Conservation (phyloP, 73 alveolate species). For the Tetrahymena elliotti region DNA sequence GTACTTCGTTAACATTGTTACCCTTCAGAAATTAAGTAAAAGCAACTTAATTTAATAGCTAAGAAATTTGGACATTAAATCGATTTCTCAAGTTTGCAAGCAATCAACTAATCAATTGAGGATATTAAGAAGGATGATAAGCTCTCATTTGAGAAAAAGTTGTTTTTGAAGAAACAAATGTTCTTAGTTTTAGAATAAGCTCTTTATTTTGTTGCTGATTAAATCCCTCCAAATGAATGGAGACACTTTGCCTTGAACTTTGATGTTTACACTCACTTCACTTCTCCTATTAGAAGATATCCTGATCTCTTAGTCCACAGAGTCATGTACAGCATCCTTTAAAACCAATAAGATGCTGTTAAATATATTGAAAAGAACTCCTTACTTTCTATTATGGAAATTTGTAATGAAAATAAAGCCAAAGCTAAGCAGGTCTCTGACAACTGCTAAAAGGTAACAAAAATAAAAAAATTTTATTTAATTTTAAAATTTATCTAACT, state of each 20-base stretch:
- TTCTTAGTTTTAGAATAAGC: slow-evolving; percentile 44
- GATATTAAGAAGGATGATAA: not conserved
- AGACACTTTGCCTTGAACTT: slow-evolving; percentile 85
- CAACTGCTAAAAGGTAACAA: slow-evolving; percentile 14
- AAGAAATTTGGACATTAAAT: not conserved
- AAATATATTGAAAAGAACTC: not conserved
- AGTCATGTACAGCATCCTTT: slow-evolving; percentile 62
- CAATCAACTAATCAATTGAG: not conserved
- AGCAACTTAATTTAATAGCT: not conserved
- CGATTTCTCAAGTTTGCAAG: not conserved
- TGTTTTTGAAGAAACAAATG: not conserved
- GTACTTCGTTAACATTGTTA: slow-evolving; percentile 69
- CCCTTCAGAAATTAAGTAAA: slow-evolving; percentile 41
- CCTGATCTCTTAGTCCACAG: slow-evolving; percentile 92
- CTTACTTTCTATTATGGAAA: slow-evolving; percentile 4
- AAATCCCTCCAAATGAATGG: slow-evolving; percentile 53
- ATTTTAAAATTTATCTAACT: not conserved
- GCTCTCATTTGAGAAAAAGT: not conserved
- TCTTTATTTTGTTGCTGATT: slow-evolving; percentile 64
- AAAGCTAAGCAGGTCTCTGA: slow-evolving; percentile 29
- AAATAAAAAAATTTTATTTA: not conserved
- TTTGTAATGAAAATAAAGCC: slow-evolving; percentile 21
- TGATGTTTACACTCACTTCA: slow-evolving; percentile 90
- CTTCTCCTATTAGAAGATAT: slow-evolving; percentile 94
- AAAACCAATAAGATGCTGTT: slow-evolving; percentile 46